Conservation (phyloP, 805 yeast species). For the Lachancea sp. region DNA sequence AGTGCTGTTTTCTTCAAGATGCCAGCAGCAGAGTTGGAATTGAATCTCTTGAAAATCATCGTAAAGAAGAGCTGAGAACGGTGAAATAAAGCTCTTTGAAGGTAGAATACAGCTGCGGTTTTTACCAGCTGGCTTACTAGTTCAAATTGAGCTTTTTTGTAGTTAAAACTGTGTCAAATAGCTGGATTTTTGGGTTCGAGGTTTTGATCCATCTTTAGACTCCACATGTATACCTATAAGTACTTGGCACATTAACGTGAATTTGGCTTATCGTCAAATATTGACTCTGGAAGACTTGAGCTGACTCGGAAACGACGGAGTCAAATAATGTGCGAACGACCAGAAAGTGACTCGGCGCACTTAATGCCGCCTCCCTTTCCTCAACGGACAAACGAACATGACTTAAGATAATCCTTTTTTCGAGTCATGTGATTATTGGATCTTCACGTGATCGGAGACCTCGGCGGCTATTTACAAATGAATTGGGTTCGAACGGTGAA, state of each 20-base stretch:
- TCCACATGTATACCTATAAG: background rate
- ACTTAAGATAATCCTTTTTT: too few species aligned
- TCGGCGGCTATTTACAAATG: constrained; percentile 7
- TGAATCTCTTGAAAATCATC: constrained; percentile 22
- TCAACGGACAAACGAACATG: too few species aligned
- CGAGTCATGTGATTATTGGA: background rate
- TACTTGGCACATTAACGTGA: background rate
- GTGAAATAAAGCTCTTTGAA: background rate
- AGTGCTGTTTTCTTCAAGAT: constrained; percentile 63
- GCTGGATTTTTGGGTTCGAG: too few species aligned
- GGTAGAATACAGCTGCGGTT: background rate
- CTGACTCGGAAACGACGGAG: too few species aligned
- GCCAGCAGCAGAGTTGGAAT: constrained; percentile 26
- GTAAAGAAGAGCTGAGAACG: background rate
- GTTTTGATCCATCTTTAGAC: too few species aligned
- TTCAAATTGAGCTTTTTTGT: too few species aligned
- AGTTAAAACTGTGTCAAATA: too few species aligned
- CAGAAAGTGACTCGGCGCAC: background rate
- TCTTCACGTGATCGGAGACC: background rate
- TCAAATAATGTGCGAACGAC: too few species aligned
- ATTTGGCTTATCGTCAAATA: background rate
- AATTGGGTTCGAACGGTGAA: too few species aligned
- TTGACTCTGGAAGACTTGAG: constrained; percentile 1
- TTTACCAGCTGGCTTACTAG: background rate
- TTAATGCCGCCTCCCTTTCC: too few species aligned